Conservation (phyloP, 768 basidiomycete genomes). For the Pleurotus ostreatus region DNA sequence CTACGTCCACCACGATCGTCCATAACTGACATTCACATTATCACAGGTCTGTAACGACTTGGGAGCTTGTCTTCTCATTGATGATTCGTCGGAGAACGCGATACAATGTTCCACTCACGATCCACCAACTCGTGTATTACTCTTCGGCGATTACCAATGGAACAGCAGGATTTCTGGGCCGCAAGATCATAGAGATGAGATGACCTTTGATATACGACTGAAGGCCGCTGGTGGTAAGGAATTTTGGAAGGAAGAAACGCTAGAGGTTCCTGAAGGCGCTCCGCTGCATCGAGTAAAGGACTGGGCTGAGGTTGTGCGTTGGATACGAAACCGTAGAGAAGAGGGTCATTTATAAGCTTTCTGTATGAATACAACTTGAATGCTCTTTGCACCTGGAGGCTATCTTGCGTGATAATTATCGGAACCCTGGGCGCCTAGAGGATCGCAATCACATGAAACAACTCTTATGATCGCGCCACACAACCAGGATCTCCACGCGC, state of each 20-base stretch:
- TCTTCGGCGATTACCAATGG: constrained; percentile 80
- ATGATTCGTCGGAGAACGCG: constrained; percentile 81
- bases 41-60: constrained; percentile 61
- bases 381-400: too few relatives aligned
- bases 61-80: constrained; percentile 63
- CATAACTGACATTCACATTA: background rate
- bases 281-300: constrained; percentile 51
- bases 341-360: constrained; percentile 17
- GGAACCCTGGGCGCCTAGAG: background rate
- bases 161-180: constrained; percentile 53
- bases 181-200: constrained; percentile 42
- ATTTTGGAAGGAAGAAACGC: constrained; percentile 54
- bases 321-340: constrained; percentile 32
- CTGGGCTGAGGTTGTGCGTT: constrained; percentile 57
- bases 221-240: constrained; percentile 41
- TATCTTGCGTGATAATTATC: too few relatives aligned
- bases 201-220: constrained; percentile 48
- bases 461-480: background rate
- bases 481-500: background rate
- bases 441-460: constrained; percentile 1
- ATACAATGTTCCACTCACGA: constrained; percentile 47
- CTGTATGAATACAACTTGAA: background rate
- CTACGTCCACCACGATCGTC: background rate
- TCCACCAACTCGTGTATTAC: constrained; percentile 54
- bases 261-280: constrained; percentile 45